Evolutionary conservation across 2,329 filamentous ascomycete genomes (phyloP).

Genomic region (Ceratocystis destructans): DNA sequence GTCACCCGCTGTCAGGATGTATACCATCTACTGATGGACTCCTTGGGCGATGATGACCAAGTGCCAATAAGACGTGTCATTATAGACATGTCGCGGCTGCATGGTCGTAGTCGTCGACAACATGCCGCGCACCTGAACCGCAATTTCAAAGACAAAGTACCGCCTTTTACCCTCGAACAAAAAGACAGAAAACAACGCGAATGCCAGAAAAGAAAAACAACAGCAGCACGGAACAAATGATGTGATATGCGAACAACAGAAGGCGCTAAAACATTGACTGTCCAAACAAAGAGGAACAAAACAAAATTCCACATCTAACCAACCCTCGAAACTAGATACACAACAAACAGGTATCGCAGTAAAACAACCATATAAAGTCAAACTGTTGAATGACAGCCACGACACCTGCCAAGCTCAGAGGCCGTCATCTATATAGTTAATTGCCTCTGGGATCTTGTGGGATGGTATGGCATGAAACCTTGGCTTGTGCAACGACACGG

Average conservation of each 20-base stretch:
- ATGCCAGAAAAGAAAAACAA: background rate
- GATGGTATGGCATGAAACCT: background rate
- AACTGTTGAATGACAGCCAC: background rate
- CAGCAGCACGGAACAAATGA: background rate
- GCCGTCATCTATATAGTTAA: background rate
- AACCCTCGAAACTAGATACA: too few relatives aligned
- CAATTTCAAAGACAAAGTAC: background rate
- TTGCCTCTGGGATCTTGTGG: background rate
- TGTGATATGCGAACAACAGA: background rate
- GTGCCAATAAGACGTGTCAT: background rate
- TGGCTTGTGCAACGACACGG: conserved; percentile 2
- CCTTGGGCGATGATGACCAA: background rate
- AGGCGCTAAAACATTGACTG: background rate
- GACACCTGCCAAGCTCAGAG: conserved; percentile 2
- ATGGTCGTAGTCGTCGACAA: too few relatives aligned
- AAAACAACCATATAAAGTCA: background rate
- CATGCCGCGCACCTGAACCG: too few relatives aligned
- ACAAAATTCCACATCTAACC: background rate
- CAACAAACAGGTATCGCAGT: background rate
- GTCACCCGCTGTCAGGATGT: background rate
- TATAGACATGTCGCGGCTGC: too few relatives aligned
- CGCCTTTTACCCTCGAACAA: background rate
- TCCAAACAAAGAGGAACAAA: background rate
- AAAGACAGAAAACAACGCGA: background rate
- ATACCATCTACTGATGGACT: too few relatives aligned